Evolutionary conservation across 2,329 filamentous ascomycete genomes (phyloP), one percentile per base, ranked within the genome.

Genomic region (Cladophialophora immunda): DNA sequence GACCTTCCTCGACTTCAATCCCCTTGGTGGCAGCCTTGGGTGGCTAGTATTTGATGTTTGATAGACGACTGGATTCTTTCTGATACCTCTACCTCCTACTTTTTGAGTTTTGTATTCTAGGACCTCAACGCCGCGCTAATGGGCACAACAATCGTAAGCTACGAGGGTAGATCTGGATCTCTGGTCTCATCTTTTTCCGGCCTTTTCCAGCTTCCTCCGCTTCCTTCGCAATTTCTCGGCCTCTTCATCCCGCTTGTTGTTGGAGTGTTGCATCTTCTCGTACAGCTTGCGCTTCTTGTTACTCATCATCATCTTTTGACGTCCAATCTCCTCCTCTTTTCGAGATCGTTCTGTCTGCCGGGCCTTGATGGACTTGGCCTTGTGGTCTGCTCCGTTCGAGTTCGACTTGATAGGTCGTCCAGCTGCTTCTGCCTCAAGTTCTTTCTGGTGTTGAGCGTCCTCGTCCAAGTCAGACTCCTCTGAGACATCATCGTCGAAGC

Each of bases 221-320:
- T 99, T 99, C 65, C 86, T 87, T 73, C 94, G 87, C 78, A 99
- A 82, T 81, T 90, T 92, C 83, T 94, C 91, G 56, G 94, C 92
- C 82, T 97, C 93, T 29, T 89, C 91, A 73, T 94, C 94, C 84
- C 93, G 92, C 86, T 95, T 94, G 82, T 90, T 94, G 81, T 97
- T 97, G 69, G 89, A 93, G 81, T 97, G 96, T 76, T 93, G 86
- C 92, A 99, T 99, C 84, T 97, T 95, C 84, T 98, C 95, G 73
- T 94, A 91, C 75, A 97, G 83, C 89, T 97, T 97, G 75, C 95
- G 87, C 89, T 98, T 99, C 87, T 96, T 95, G 80, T 96, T 92
- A 80, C 91, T 92, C 84, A 98, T 90, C 95, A 99, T 99, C 83
- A 96, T 95, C 88, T 97, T 97, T 78, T 92, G 90, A 70, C 94